Evolutionary conservation across 2,329 filamentous ascomycete species (phyloP), one percentile per base, ranked within the genome.

Genomic region (Myotisia sp.): DNA sequence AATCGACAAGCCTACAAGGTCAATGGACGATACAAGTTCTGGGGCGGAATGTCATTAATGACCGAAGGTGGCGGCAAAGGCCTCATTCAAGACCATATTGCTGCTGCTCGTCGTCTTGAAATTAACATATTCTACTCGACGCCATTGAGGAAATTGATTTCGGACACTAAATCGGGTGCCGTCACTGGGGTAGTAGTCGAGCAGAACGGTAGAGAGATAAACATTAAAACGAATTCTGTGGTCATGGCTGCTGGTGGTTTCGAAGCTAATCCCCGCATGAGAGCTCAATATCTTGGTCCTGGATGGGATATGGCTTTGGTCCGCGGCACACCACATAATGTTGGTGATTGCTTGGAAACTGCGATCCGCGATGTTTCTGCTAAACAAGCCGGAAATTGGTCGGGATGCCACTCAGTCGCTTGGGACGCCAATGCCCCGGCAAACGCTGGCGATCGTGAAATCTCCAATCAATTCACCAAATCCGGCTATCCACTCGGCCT

Each of bases 391-490:
- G 75, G 75, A 0, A 64, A 78, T 45, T 77, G 70, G 63, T 70
- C 69, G 0, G 74, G 75, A 0, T 79, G 75, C 43, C 76, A 79
- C 47, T 68, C 70, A 1, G 68, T 70, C 0, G 67, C 67, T 3
- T 79, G 76, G 75, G 75, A 80, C 45, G 71, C 71, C 1, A 67
- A 76, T 45, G 67, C 74, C 0, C 62, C 67, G 0, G 49, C 63
- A 0, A 48, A 71, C 40, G 55, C 56, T 0, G 75, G 75, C 3
- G 68, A 78, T 42, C 62, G 70, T 2, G 54, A 54, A n/a, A 53
- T 70, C 2, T 74, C 74, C 3, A 79, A 80, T 44, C 67, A 78
- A 48, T 77, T 68, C 46, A 80, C 75, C 5, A 80, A 80, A 47
- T 76, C 70, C 1, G 76, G 75, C 1, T 79, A 79, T 43, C 74